Evolutionary conservation across 2,329 filamentous ascomycete genomes (phyloP).

Genomic region (Nemania diffusa): DNA sequence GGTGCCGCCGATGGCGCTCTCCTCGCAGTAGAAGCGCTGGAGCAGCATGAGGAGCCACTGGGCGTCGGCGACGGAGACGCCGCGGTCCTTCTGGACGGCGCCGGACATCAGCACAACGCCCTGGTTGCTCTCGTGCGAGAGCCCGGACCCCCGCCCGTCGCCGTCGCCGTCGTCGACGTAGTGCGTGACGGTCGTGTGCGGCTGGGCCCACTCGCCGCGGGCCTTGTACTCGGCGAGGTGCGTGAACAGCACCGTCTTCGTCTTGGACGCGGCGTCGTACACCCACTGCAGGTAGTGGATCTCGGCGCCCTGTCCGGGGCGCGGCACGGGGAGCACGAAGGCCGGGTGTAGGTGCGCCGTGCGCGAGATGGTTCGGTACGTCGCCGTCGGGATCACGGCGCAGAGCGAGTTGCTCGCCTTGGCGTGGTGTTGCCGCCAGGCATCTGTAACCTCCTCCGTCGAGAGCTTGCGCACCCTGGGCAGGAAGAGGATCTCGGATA

Average conservation of each 20-base stretch:
- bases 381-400: constrained; percentile 78
- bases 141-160: constrained; percentile 52
- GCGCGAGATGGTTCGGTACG: constrained; percentile 77
- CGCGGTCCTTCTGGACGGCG: constrained; percentile 77
- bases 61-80: constrained; percentile 83
- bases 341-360: constrained; percentile 81
- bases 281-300: constrained; percentile 98
- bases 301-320: constrained; percentile 76
- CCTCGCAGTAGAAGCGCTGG: constrained; percentile 86
- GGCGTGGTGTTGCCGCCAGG: constrained; percentile 92
- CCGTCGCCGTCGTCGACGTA: constrained; percentile 70
- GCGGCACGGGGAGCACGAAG: constrained; percentile 90
- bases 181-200: constrained; percentile 94
- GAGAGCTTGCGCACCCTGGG: constrained; percentile 79
- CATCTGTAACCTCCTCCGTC: constrained; percentile 80
- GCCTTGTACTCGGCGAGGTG: constrained; percentile 93
- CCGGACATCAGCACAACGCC: constrained; percentile 89
- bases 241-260: constrained; percentile 87
- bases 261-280: constrained; percentile 75
- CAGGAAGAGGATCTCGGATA: constrained; percentile 74
- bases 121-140: constrained; percentile 65
- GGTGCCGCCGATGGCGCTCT: no score
- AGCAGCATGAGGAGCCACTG: constrained; percentile 91
- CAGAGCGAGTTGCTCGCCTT: constrained; percentile 79
- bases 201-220: constrained; percentile 86